Evolutionary conservation across 257 asterid species (phyloP), one percentile per base, ranked within the genome.

Genomic region (Rehmannia glutinosa): DNA sequence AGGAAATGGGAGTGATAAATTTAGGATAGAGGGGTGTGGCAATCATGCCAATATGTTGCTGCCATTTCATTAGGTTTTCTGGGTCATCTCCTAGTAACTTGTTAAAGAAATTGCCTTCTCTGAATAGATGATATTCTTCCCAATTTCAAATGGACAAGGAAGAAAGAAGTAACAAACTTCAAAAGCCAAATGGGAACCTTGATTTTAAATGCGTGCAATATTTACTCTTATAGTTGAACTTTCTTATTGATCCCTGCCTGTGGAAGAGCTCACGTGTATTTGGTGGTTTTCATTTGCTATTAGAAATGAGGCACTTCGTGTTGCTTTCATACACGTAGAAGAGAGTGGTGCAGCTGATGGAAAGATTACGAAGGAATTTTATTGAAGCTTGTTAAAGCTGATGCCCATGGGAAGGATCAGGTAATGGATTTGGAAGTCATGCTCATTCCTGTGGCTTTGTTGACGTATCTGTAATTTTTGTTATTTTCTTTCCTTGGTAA

Each of bases 301-400:
- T 56, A 93, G 99, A 87, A 90, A 93, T 67, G 99, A 90, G 80
- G 99, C 99, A 50, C 99, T 93, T 69, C 95, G 99, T 39, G 99
- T 93, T 75, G 99, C 99, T 76, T 93, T 86, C 75, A 90, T 93
- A 70, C 97, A 93, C 35, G 88, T 77, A 55, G 97, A 93, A 80
- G 99, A 93, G 73, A 75, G 69, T 77, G 75, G 63, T 64, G 82
- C 72, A 53, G 74, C 81, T 28, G 90, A 83, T 71, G 98, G 98
- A 68, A 74, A 66, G 7, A 74, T 81, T 53, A 66, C 76, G 6
- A 88, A 83, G 76, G 92, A 85, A 77, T 93, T 76, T 69, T 93
- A 88, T 76, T 93, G 2, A 93, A 93, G 82, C 96, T 93, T 74
- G 95, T 93, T 33, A 93, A 93, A 82, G 96, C 96, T 77, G 97